These are phyloP conservation scores for Uronychia setigera DNA, from an alignment of 73 alveolate species.

Conservation along the genomic window DNA sequence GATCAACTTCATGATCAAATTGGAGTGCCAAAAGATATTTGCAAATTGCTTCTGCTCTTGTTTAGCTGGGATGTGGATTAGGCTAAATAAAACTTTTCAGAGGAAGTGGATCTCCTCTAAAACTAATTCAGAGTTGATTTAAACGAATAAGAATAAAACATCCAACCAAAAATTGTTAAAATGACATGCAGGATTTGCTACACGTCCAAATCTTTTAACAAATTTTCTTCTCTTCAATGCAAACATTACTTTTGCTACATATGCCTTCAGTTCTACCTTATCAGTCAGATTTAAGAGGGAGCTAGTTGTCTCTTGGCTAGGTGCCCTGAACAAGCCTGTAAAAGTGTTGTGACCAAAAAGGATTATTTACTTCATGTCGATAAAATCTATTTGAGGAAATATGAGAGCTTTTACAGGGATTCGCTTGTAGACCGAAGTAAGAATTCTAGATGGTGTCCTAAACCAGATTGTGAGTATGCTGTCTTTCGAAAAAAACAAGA, in stretches of 20 bases:
- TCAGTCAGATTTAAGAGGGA: slow-evolving; percentile 53
- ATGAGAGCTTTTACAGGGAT: slow-evolving; percentile 43
- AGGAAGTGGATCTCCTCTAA: too few relatives aligned
- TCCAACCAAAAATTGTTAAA: slow-evolving; percentile 64
- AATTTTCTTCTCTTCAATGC: slow-evolving; percentile 54
- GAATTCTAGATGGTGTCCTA: slow-evolving; percentile 72
- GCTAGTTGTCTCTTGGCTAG: slow-evolving; percentile 19
- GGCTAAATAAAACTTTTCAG: too few relatives aligned
- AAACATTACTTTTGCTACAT: slow-evolving; percentile 67
- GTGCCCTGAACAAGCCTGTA: slow-evolving; percentile 61
- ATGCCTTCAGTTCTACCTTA: slow-evolving; percentile 47
- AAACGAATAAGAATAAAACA: too few relatives aligned
- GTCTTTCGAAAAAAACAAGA: slow-evolving; percentile 56
- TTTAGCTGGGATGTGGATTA: too few relatives aligned
- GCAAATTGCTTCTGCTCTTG: too few relatives aligned
- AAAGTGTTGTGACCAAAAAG: slow-evolving; percentile 55
- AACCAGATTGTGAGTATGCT: slow-evolving; percentile 59
- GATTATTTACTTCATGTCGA: slow-evolving; percentile 11
- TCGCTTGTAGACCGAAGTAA: slow-evolving; percentile 57
- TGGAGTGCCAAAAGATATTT: too few relatives aligned
- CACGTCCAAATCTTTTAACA: too few relatives aligned
- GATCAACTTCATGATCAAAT: too few relatives aligned
- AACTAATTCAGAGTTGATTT: too few relatives aligned
- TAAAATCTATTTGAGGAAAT: slow-evolving; percentile 21
- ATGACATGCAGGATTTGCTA: too few relatives aligned